Evolutionary conservation across 805 yeast species (phyloP).

Genomic region (Kluyveromyces starmeri): DNA sequence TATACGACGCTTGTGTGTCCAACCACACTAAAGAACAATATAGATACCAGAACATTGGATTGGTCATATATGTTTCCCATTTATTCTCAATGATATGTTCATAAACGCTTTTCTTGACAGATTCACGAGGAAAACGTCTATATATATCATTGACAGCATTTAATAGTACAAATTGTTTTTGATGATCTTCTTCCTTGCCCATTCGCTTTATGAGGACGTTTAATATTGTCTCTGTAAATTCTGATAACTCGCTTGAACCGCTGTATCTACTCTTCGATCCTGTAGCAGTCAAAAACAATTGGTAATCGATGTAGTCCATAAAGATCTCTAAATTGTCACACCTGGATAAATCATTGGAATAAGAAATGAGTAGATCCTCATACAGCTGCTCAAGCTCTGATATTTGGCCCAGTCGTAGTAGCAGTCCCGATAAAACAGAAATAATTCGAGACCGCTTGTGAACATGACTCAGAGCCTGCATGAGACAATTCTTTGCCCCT

Average conservation of each 20-base stretch:
- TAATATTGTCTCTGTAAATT: slow-evolving; percentile 5
- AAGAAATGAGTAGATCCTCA: slow-evolving; percentile 10
- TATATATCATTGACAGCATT: slow-evolving; percentile 19
- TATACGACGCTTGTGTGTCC: slow-evolving; percentile 18
- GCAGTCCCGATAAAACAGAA: slow-evolving; percentile 14
- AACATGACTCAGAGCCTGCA: slow-evolving; percentile 15
- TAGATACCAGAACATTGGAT: slow-evolving; percentile 21
- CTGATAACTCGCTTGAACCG: slow-evolving; percentile 2
- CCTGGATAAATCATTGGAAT: slow-evolving; percentile 13
- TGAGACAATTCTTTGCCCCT: slow-evolving; percentile 19
- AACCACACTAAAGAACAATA: slow-evolving; percentile 22
- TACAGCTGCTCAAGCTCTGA: slow-evolving; percentile 12
- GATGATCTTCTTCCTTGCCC: slow-evolving; percentile 9
- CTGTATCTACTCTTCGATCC: slow-evolving; percentile 14
- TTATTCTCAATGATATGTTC: slow-evolving; percentile 13
- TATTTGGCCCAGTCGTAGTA: slow-evolving; percentile 17
- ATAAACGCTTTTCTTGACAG: slow-evolving; percentile 18
- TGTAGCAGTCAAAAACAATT: slow-evolving; percentile 13
- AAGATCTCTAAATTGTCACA: slow-evolving; percentile 23
- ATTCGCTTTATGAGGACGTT: slow-evolving; percentile 16
- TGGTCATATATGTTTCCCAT: slow-evolving; percentile 14
- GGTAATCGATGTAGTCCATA: slow-evolving; percentile 25
- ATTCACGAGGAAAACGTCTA: slow-evolving; percentile 14
- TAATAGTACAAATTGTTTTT: slow-evolving; percentile 16
- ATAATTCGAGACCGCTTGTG: slow-evolving; percentile 18